phyloP scores from a whole-genome alignment of 2,329 filamentous ascomycete species.

The Colletotrichum caudatum region DNA sequence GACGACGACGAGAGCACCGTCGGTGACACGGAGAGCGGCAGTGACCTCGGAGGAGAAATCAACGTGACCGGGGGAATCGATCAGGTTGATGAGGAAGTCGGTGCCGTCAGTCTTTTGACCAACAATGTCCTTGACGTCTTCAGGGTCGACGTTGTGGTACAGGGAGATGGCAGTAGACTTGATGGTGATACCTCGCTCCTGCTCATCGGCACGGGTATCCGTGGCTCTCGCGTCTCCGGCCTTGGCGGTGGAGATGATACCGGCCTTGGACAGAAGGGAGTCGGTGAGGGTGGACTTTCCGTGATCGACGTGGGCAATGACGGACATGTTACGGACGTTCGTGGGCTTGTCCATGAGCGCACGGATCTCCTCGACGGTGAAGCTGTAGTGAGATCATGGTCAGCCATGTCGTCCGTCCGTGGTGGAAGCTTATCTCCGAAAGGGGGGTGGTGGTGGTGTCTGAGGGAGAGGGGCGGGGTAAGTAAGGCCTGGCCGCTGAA shows the following conservation, averaged over 20 bases:
- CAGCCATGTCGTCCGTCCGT: conserved; percentile 51
- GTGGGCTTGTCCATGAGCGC: conserved; percentile 81
- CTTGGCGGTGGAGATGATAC: conserved; percentile 99
- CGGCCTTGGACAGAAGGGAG: conserved; percentile 97
- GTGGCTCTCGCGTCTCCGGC: conserved; percentile 96
- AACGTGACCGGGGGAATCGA: conserved; percentile 99
- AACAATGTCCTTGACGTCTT: conserved; percentile 95
- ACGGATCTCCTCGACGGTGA: conserved; percentile 96
- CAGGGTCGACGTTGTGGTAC: conserved; percentile 86
- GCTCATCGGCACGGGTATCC: conserved; percentile 96
- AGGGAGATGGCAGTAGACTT: conserved; percentile 99
- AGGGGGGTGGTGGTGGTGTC: conserved; percentile 21
- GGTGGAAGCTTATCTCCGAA: conserved; percentile 53
- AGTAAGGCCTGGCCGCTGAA: conserved; percentile 22
- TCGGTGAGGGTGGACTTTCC: conserved; percentile 99
- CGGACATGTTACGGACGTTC: conserved; percentile 95
- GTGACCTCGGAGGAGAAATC: conserved; percentile 99
- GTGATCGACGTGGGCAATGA: conserved; percentile 99
- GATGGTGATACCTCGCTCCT: conserved; percentile 99
- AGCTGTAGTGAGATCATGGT: conserved; percentile 72
- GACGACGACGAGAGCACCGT: conserved; percentile 99
- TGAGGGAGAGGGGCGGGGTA: conserved; percentile 33
- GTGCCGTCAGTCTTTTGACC: conserved; percentile 88
- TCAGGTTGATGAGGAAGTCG: conserved; percentile 99
- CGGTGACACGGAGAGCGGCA: conserved; percentile 98